Conservation (phyloP, 2,329 filamentous ascomycete genomes). For the Ilyonectria robusta region DNA sequence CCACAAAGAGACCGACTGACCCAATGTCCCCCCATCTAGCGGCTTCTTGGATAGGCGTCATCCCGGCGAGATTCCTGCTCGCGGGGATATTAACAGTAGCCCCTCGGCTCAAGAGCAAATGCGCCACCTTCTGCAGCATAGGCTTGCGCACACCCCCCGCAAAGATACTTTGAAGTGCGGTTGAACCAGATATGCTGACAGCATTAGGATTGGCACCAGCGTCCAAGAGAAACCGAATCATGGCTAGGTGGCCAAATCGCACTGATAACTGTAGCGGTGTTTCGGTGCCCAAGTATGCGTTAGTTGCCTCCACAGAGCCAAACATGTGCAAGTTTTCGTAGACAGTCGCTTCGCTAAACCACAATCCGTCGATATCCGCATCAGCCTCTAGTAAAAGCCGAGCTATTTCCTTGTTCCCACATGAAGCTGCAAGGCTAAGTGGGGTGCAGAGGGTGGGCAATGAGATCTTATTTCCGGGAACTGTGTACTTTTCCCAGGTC, state of each 20-base stretch:
- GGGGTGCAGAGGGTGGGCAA: not conserved
- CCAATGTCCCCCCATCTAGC: not conserved
- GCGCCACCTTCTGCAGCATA: not conserved
- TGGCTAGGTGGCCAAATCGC: not conserved
- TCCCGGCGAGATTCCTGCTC: not conserved
- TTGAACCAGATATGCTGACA: not conserved
- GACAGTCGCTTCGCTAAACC: not conserved
- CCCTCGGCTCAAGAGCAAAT: not conserved
- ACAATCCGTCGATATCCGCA: not conserved
- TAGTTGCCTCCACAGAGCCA: too few relatives aligned
- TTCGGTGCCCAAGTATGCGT: not conserved
- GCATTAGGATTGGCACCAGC: not conserved
- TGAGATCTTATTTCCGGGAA: not conserved
- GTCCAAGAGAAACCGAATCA: not conserved
- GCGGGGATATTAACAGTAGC: not conserved
- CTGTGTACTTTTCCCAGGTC: not conserved
- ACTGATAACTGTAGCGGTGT: not conserved
- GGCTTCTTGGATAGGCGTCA: not conserved
- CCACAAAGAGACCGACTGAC: not conserved
- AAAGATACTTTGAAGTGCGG: not conserved
- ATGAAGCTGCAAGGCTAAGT: not conserved
- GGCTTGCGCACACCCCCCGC: accelerated
- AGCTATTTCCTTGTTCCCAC: not conserved
- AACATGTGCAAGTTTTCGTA: not conserved
- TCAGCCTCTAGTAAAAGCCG: not conserved